Conservation (phyloP, 352 stramenopile genomes). For the Aphanomyces astaci region DNA sequence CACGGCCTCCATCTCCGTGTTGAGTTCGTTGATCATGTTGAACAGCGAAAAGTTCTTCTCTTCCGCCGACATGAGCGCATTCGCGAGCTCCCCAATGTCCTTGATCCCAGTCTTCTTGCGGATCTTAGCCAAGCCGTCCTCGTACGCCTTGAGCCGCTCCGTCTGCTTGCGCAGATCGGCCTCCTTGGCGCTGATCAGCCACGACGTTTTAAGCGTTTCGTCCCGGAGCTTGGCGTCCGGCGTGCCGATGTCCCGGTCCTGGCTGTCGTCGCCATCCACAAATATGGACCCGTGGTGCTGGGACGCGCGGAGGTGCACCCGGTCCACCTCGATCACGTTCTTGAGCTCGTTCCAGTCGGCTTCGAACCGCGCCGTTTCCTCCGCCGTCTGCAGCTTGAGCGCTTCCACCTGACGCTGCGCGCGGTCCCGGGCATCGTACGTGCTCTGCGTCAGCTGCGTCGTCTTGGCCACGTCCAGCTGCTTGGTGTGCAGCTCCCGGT, state of each 20-base stretch:
- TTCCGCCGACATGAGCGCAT: conserved; percentile 78
- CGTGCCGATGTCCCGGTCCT: conserved; percentile 35
- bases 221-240: conserved; percentile 63
- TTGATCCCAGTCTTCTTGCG: conserved; percentile 81
- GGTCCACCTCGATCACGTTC: conserved; percentile 77
- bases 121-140: conserved; percentile 82
- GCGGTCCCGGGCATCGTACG: conserved; percentile 75
- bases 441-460: conserved; percentile 59
- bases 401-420: conserved; percentile 72
- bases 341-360: conserved; percentile 76
- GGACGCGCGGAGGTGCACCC: conserved; percentile 52
- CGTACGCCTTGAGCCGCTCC: conserved; percentile 54
- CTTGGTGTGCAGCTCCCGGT: conserved; percentile 76
- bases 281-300: conserved; percentile 37
- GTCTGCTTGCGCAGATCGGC: conserved; percentile 63
- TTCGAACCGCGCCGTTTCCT: conserved; percentile 82
- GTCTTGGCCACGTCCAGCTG: conserved; percentile 79
- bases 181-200: conserved; percentile 66
- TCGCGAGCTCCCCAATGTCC: conserved; percentile 76
- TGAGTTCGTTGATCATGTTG: conserved; percentile 92
- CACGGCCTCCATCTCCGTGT: conserved; percentile 82
- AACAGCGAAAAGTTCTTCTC: conserved; percentile 94
- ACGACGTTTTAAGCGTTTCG: conserved; percentile 69
- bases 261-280: conserved; percentile 26
- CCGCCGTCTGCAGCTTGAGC: conserved; percentile 57